Percentiles rank a stretch among this genome's conserved stretches.
Conservation (phyloP, 2,329 filamentous ascomycete genomes). For the Aspergillus bombycis region DNA sequence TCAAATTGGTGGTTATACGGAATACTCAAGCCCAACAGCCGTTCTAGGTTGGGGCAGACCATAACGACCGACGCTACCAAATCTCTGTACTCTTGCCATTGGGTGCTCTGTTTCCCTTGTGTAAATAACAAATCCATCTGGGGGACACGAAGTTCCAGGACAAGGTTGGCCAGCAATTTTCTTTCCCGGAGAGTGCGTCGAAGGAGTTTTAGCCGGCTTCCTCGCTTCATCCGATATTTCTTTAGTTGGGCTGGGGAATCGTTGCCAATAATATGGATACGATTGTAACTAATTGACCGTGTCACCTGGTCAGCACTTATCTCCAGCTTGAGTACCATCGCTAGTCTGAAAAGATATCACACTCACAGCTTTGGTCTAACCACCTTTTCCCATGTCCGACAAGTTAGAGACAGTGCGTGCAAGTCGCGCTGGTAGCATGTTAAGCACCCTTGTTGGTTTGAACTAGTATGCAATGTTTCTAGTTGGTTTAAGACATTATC, state of each 20-base stretch:
- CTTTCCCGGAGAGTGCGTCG: slow-evolving; percentile 58
- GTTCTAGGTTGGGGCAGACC: slow-evolving; percentile 61
- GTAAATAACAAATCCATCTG: slow-evolving; percentile 49
- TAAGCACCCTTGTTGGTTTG: slow-evolving; percentile 49
- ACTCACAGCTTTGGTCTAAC: slow-evolving; percentile 56
- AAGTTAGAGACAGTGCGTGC: slow-evolving; percentile 56
- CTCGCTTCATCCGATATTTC: slow-evolving; percentile 53
- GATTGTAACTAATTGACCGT: slow-evolving; percentile 47
- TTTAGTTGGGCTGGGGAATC: slow-evolving; percentile 51
- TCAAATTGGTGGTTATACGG: slow-evolving; percentile 58
- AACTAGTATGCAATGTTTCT: slow-evolving; percentile 47
- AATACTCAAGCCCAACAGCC: slow-evolving; percentile 56
- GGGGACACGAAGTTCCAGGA: slow-evolving; percentile 57
- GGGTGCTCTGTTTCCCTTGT: slow-evolving; percentile 43
- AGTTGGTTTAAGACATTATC: slow-evolving; percentile 58
- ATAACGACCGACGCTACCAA: slow-evolving; percentile 60
- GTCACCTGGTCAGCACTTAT: slow-evolving; percentile 15
- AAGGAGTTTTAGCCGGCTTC: slow-evolving; percentile 56
- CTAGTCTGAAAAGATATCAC: not conserved
- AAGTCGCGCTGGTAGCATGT: slow-evolving; percentile 60
- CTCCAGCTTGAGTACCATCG: slow-evolving; percentile 7
- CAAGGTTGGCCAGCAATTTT: slow-evolving; percentile 54
- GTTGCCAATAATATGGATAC: slow-evolving; percentile 52
- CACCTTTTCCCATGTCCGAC: slow-evolving; percentile 59
- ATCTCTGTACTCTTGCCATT: slow-evolving; percentile 55